Conservation (phyloP, 495 filamentous ascomycete genomes). For the Polyplosphaeria fusca region DNA sequence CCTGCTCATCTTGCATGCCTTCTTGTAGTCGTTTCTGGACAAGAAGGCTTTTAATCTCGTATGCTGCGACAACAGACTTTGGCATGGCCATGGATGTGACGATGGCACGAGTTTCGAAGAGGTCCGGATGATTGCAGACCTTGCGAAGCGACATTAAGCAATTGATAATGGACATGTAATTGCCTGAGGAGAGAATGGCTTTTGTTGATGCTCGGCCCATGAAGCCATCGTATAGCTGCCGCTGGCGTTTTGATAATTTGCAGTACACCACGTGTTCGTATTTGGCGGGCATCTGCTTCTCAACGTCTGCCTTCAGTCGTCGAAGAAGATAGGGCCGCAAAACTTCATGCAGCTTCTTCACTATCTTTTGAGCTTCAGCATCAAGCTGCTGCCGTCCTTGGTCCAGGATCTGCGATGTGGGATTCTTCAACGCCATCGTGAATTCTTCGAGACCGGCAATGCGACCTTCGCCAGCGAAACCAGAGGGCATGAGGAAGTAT, state of each 20-base stretch:
- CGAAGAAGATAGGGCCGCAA: constrained; percentile 89
- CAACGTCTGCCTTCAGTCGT: constrained; percentile 92
- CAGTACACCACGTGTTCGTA: constrained; percentile 97
- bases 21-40: constrained; percentile 65
- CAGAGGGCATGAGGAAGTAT: constrained; percentile 91
- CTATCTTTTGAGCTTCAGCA: constrained; percentile 81
- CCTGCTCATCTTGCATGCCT: constrained; percentile 60
- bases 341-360: constrained; percentile 88
- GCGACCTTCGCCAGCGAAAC: constrained; percentile 71
- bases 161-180: constrained; percentile 96
- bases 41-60: constrained; percentile 68
- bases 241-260: constrained; percentile 86
- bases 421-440: constrained; percentile 86
- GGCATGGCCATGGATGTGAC: constrained; percentile 95
- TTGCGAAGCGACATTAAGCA: constrained; percentile 97
- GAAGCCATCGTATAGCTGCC: constrained; percentile 95
- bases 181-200: constrained; percentile 85
- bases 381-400: constrained; percentile 91
- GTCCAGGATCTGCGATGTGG: constrained; percentile 91
- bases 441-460: constrained; percentile 91
- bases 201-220: constrained; percentile 90
- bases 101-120: constrained; percentile 97
- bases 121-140: constrained; percentile 97
- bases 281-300: constrained; percentile 98
- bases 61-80: constrained; percentile 74